phyloP scores from a whole-genome alignment of 352 stramenopile species.

The Elongisporangium prolatum region DNA sequence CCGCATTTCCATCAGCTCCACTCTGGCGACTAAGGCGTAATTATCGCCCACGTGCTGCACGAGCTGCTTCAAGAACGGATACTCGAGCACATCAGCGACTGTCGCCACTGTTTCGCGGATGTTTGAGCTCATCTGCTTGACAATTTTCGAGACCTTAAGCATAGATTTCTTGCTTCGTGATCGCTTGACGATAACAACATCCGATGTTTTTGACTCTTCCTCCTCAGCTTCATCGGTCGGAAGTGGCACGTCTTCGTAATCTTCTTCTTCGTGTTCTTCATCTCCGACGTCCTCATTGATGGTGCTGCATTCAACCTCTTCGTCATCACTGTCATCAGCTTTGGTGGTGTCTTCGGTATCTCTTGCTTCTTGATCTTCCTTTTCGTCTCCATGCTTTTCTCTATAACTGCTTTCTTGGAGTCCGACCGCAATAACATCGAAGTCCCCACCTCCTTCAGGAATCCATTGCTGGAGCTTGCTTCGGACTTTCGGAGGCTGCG shows the following conservation, averaged over 20 bases:
- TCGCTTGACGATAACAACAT: conserved; percentile 50
- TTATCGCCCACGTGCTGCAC: conserved; percentile 50
- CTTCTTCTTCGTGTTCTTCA: conserved; percentile 21
- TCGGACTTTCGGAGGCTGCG: conserved; percentile 58
- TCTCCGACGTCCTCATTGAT: conserved; percentile 14
- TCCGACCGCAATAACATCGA: conserved; percentile 79
- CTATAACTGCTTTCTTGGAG: conserved; percentile 82
- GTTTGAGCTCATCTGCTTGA: conserved; percentile 64
- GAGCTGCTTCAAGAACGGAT: conserved; percentile 62
- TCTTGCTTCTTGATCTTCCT: conserved; percentile 9
- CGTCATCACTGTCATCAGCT: conserved; percentile 17
- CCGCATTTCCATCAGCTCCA: conserved; percentile 81
- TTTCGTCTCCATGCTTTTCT: conserved; percentile 25
- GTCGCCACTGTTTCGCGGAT: conserved; percentile 33
- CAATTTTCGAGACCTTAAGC: conserved; percentile 55
- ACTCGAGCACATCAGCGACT: conserved; percentile 51
- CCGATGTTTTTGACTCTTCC: conserved; percentile 1
- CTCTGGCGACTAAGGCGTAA: conserved; percentile 58
- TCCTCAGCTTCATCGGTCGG: conserved; percentile 10
- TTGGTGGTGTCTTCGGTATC: conserved; percentile 8
- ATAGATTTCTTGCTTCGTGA: conserved; percentile 66
- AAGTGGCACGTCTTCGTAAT: conserved; percentile 24
- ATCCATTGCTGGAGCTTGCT: conserved; percentile 65
- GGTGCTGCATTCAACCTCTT: conserved; percentile 15
- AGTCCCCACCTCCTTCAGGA: conserved; percentile 65